phyloP scores from a whole-genome alignment of 2,329 filamentous ascomycete species.

The Pseudocercospora fuligena region DNA sequence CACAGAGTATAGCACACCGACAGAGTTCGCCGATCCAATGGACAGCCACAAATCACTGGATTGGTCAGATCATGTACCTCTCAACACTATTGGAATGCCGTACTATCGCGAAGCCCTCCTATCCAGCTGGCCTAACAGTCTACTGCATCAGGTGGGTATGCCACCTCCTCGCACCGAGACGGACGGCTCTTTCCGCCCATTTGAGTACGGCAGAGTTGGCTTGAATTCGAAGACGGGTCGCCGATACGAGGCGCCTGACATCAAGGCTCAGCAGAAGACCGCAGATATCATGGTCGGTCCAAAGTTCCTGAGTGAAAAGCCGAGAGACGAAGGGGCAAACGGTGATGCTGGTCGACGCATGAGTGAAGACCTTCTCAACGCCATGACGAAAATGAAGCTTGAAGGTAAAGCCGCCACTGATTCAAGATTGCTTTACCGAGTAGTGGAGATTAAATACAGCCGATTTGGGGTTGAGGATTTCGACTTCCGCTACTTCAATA shows the following conservation, averaged over 20 bases:
- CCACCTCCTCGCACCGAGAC: conserved; percentile 79
- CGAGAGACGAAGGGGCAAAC: conserved; percentile 60
- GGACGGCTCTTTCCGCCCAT: conserved; percentile 68
- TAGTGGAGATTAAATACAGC: conserved; percentile 98
- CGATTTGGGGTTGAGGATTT: conserved; percentile 99
- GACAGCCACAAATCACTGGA: conserved; percentile 55
- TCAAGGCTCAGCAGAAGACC: conserved; percentile 57
- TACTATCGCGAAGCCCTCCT: conserved; percentile 88
- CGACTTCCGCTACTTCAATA: conserved; percentile 97
- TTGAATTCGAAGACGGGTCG: conserved; percentile 64
- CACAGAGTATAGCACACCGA: conserved; percentile 76
- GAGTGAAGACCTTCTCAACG: conserved; percentile 65
- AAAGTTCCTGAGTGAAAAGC: conserved; percentile 94
- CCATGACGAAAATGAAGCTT: conserved; percentile 70
- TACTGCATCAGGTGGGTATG: conserved; percentile 83
- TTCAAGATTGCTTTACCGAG: conserved; percentile 85
- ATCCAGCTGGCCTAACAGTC: conserved; percentile 86
- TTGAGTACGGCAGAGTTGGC: conserved; percentile 66
- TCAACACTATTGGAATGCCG: conserved; percentile 87
- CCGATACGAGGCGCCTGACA: conserved; percentile 74
- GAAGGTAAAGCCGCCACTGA: conserved; percentile 76
- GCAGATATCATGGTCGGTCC: conserved; percentile 72
- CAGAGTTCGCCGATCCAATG: conserved; percentile 74
- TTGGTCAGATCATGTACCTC: conserved; percentile 67
- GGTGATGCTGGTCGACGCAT: conserved; percentile 48